Evolutionary conservation across 2,329 filamentous ascomycete species (phyloP), one percentile per base, ranked within the genome.

Genomic region (Chalaropsis thielavioides): DNA sequence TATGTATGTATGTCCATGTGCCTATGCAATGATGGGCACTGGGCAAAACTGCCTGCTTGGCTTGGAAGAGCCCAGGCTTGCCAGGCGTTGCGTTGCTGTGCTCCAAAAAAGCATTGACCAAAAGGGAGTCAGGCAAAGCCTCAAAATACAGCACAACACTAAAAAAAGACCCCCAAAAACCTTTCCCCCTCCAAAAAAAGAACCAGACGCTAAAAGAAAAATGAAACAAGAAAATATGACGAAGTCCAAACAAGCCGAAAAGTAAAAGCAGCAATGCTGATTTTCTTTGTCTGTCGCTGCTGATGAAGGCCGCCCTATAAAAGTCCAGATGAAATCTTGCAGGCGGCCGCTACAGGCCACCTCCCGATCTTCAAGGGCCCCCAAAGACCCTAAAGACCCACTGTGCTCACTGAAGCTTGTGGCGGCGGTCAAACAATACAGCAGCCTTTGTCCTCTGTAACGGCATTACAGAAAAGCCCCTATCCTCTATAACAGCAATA

Each of bases 41-140:
- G 31, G 3, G 31, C 31, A 35, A 35, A 35, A 35, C 31, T 35
- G 31, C 31, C 31, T 35, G 31, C 3, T 3, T 3, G 31, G 31
- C 31, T 35, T 35, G 31, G 3, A 6, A 38, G 35, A 38, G 7
- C 35, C 3, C 35, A 38, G 35, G 35, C 35, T 8, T 8, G 35
- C 35, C 35, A 38, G 35, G 35, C 35, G 35, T 38, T 38, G 35
- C 35, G 8, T 38, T 38, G 35, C 35, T 38, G 35, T 38, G 27
- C 51, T 38, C 54, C 27, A 38, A 58, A 58, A 58, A 58, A 58
- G 54, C 54, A 58, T 38, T 58, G 54, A 58, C 54, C 54, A 17
- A 58, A 38, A 35, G 35, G 13, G 54, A 35, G 24, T 19, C 15
- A 38, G 13, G 54, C 54, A 58, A 58, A 58, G 54, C 31, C 31